A percentile compares a stretch with the other conserved stretches of the same genome.
These are phyloP conservation scores for Aspergillus neoniger DNA, from an alignment of 2,329 filamentous ascomycete genomes.

Conservation along the genomic window DNA sequence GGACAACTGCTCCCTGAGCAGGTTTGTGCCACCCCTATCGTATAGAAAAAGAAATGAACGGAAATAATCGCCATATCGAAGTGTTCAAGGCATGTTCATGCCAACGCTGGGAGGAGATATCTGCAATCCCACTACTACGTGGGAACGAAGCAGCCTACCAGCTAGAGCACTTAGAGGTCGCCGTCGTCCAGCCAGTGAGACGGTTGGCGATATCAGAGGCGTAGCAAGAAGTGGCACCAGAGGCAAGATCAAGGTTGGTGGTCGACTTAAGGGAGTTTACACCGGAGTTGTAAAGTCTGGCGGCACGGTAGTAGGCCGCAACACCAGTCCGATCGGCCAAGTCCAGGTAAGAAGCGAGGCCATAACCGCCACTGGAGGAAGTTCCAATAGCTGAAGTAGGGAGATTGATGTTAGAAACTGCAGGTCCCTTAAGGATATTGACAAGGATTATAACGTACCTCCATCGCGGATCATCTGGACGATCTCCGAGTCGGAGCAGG, in stretches of 20 bases:
- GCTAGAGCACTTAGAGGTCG: conserved; percentile 15
- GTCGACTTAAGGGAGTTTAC: conserved; percentile 26
- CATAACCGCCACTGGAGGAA: conserved; percentile 28
- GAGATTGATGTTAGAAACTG: not conserved
- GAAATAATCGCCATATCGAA: too few species aligned
- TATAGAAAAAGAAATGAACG: too few species aligned
- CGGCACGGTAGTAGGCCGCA: conserved; percentile 35
- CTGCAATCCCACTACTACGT: not conserved
- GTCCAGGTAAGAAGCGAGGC: conserved; percentile 37
- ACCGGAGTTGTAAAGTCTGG: conserved; percentile 47
- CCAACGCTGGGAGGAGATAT: not conserved
- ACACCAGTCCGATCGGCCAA: conserved; percentile 28
- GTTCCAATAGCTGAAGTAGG: conserved; percentile 32
- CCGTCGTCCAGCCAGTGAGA: conserved; percentile 28
- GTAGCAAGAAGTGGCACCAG: conserved; percentile 31
- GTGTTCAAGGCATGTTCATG: not conserved
- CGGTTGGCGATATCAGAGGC: conserved; percentile 33
- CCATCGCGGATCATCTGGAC: conserved; percentile 45
- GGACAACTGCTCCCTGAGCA: not conserved
- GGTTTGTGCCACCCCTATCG: not conserved
- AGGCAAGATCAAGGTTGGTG: conserved; percentile 32
- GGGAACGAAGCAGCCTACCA: not conserved
- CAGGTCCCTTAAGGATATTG: too few species aligned
- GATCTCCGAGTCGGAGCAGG: conserved; percentile 32
- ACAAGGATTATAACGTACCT: not conserved